Evolutionary conservation across 2,329 filamentous ascomycete genomes (phyloP), one percentile per base, ranked within the genome.

Genomic region (Passalora sequoiae): DNA sequence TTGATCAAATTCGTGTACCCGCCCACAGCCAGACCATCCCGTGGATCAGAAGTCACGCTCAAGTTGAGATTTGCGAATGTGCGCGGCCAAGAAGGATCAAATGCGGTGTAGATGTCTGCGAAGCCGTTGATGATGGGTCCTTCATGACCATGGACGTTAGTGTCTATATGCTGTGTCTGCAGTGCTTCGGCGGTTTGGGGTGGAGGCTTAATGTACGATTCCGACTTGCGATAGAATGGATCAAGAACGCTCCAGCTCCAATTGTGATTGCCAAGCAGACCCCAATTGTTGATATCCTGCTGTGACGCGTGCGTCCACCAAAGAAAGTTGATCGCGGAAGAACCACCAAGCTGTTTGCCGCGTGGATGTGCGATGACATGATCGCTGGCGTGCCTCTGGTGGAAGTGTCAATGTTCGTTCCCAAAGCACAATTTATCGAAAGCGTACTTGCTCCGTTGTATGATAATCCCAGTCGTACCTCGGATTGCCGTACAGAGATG

Each of bases 301-400:
- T 46, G 38, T 4, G 47, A 50, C 12, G 47, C 44, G 27, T 53
- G 42, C 4, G 42, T 53, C 39, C 41, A 46, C 44, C 44, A 47
- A 7, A 50, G 36, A 19, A 63, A 63, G 41, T 68, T 69, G 27
- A 68, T 64, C 1, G 60, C 60, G 7, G 58, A 63, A 21, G 59
- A 60, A 6, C 67, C 67, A 10, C 66, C 67, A 2, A 70, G 53
- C 1, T 59, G 58, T 31, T 63, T 64, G 4, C 66, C 67, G 6
- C 51, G 46, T 21, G 51, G 49, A 24, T 51, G 47, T 16, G 47
- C 46, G 5, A 51, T 17, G 16, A 40, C 24, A 20, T 47, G 39
- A 19, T 38, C 36, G 20, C 44, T 36, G 22, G 37, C 36, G 13
- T 44, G 20, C 9, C 25, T 20, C 36, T 58, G 9, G 7, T 8